Evolutionary conservation across 805 yeast species (phyloP), one percentile per base, ranked within the genome.

Genomic region (Kockiozyma suomiensis): DNA sequence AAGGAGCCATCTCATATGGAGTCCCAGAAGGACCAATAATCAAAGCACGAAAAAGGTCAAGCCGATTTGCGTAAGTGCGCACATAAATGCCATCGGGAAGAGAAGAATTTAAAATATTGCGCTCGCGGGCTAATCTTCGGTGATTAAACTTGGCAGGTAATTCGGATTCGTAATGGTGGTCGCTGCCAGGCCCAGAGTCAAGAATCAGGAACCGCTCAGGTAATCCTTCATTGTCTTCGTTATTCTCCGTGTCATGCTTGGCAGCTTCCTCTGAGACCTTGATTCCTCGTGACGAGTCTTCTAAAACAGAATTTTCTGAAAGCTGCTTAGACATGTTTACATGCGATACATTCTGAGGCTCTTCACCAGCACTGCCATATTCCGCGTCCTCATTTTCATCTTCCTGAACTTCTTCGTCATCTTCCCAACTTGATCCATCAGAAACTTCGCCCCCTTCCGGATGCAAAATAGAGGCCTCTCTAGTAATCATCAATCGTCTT

Each of bases 1-100:
- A 63, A 23, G 65, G 62, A 40, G 66, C 66, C 59, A 55, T 38
- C 42, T 63, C 66, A 25, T 61, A 61, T 12, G 66, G 66, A 10
- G 66, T 63, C 15, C 55, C 66, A 7, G 42, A 40, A 12, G 66
- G 54, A 15, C 66, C 66, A 23, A 63, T 33, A 26, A 63, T 63
- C 23, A 63, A 28, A 6, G 41, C 64, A 23, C 66, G 65, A 12
- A 56, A 51, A 17, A 63, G 30, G 38, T 63, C 66, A n/a, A 63
- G 46, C 19, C 66, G 49, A 42, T 41, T 54, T 13, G 49, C 55
- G 40, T 63, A 63, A 5, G 66, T 54, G 5, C 66, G 59, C 38
- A 63, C 66, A 21, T 57, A 56, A 13, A 63, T 63, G 4, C 66
- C 66, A 19, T 52, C 59, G 2, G 66, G 66, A 32, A 63, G 57